Conservation (phyloP, 1,284 basidiomycete species). For the Heimioporus retisporus region DNA sequence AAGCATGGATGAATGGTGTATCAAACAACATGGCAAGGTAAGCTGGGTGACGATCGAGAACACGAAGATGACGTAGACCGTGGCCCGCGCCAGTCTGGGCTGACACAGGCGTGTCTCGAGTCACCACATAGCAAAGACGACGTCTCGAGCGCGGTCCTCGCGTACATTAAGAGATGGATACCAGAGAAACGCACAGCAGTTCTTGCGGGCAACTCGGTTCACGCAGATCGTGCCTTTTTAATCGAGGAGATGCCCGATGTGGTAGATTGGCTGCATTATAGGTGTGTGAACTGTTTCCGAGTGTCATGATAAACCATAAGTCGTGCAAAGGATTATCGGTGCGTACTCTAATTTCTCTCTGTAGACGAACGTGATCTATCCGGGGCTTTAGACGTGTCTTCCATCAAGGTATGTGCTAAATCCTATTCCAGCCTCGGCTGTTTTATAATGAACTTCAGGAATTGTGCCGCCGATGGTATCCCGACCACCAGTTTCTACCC, state of each 20-base stretch:
- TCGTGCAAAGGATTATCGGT: slow-evolving; percentile 66
- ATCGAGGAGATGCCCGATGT: slow-evolving; percentile 81
- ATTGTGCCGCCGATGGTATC: slow-evolving; percentile 80
- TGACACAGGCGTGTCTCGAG: slow-evolving; percentile 74
- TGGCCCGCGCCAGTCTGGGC: slow-evolving; percentile 66
- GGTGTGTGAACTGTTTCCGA: slow-evolving; percentile 52
- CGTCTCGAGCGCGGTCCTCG: slow-evolving; percentile 68
- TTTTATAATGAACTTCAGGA: slow-evolving; percentile 57
- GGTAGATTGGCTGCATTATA: slow-evolving; percentile 81
- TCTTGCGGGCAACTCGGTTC: slow-evolving; percentile 86
- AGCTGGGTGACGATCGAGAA: background rate
- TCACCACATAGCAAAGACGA: slow-evolving; percentile 66
- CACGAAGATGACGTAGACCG: background rate
- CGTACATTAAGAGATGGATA: slow-evolving; percentile 82
- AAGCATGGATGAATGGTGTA: slow-evolving; percentile 86
- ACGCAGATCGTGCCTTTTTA: slow-evolving; percentile 81
- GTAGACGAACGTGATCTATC: background rate
- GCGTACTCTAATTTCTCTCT: slow-evolving; percentile 35
- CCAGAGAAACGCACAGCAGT: slow-evolving; percentile 69
- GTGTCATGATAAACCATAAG: slow-evolving; percentile 16
- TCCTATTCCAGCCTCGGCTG: background rate
- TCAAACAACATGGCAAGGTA: slow-evolving; percentile 75
- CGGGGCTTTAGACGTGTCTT: slow-evolving; percentile 71
- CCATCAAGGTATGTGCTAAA: slow-evolving; percentile 55
- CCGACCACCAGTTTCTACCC: slow-evolving; percentile 35